A percentile compares a stretch with the other conserved stretches of the same genome.
Evolutionary conservation across 2,329 filamentous ascomycete genomes (phyloP).

Genomic region (Aspergillus sojae): DNA sequence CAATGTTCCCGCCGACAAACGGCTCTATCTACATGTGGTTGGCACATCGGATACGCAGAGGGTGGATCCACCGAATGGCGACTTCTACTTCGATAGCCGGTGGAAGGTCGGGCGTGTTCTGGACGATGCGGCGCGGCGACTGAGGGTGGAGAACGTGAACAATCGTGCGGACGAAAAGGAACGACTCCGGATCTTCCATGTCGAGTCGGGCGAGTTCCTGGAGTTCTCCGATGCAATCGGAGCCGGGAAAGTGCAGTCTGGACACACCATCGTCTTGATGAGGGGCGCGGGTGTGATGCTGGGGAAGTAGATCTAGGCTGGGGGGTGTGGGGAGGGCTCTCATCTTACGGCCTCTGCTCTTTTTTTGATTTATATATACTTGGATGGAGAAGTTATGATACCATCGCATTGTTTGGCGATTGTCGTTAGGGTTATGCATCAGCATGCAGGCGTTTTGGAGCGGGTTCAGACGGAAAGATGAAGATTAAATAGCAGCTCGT

Average conservation of each 20-base stretch:
- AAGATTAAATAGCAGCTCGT: not conserved
- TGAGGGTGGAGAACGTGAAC: conserved; percentile 50
- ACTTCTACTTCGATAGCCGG: conserved; percentile 78
- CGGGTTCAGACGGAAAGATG: not conserved
- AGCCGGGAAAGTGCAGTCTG: conserved; percentile 65
- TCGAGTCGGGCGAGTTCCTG: conserved; percentile 82
- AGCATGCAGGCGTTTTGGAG: not conserved
- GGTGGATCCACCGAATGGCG: conserved; percentile 77
- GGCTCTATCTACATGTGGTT: conserved; percentile 89
- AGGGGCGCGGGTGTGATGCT: conserved; percentile 79
- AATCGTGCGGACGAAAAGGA: conserved; percentile 60
- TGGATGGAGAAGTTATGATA: not conserved
- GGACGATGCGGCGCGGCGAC: conserved; percentile 47
- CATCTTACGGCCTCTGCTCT: conserved; percentile 10
- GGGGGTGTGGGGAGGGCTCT: not conserved
- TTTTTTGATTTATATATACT: conserved; percentile 9
- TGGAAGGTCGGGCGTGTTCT: conserved; percentile 80
- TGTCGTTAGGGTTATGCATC: not conserved
- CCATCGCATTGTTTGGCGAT: not conserved
- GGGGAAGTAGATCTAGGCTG: conserved; percentile 57
- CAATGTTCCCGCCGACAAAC: conserved; percentile 76
- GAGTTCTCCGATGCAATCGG: conserved; percentile 89
- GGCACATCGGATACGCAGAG: conserved; percentile 84
- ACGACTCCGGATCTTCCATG: conserved; percentile 84
- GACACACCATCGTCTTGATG: conserved; percentile 87